Conservation (phyloP, 352 stramenopile genomes). For the Halophytophthora batemanensis region DNA sequence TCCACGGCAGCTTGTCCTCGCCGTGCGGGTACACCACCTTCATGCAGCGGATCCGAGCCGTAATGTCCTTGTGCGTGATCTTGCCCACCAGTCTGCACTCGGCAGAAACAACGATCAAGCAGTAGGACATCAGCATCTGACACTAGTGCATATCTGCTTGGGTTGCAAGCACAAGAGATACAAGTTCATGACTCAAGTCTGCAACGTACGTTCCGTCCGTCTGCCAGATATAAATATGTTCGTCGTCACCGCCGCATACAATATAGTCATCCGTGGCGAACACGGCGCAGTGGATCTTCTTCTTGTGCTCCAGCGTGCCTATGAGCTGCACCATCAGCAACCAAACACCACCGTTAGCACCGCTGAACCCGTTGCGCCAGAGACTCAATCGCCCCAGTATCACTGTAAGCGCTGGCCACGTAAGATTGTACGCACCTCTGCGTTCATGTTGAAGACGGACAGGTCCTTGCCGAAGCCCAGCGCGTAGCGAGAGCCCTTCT, state of each 20-base stretch:
- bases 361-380: background rate
- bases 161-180: background rate
- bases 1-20: slow-evolving; percentile 52
- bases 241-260: slow-evolving; percentile 76
- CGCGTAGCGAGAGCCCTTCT: slow-evolving; percentile 66
- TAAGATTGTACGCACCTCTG: slow-evolving; percentile 34
- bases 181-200: background rate
- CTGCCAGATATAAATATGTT: slow-evolving; percentile 83
- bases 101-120: background rate
- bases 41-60: slow-evolving; percentile 68
- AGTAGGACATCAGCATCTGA: background rate
- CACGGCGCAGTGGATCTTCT: slow-evolving; percentile 72
- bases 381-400: background rate
- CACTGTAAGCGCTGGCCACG: background rate
- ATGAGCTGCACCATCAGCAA: slow-evolving; percentile 37
- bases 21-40: slow-evolving; percentile 69
- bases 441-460: slow-evolving; percentile 81
- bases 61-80: slow-evolving; percentile 58
- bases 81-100: slow-evolving; percentile 66
- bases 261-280: slow-evolving; percentile 77
- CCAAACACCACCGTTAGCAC: slow-evolving; percentile 1
- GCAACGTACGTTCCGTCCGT: slow-evolving; percentile 59
- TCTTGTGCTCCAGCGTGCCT: slow-evolving; percentile 60
- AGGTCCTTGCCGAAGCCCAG: slow-evolving; percentile 70
- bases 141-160: slow-evolving; percentile 5